Evolutionary conservation across 257 asterid species (phyloP).

Genomic region (Ocimum tenuiflorum): DNA sequence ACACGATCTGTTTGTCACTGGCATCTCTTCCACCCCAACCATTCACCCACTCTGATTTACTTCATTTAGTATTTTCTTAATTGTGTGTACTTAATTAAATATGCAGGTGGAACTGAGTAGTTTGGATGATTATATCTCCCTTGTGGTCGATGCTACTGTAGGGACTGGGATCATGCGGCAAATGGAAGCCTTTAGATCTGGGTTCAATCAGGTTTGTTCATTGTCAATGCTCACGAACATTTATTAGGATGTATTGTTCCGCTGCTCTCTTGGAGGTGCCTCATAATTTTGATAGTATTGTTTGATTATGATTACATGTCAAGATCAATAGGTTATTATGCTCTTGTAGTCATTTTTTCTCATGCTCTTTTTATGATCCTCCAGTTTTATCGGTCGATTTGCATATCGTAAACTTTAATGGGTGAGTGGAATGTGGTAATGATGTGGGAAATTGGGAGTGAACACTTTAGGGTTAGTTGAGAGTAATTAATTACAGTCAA

Average conservation of each 20-base stretch:
- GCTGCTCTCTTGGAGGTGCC: not conserved
- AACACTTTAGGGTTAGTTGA: too few relatives aligned
- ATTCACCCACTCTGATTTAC: not conserved
- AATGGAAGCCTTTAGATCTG: constrained; percentile 90
- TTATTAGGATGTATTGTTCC: not conserved
- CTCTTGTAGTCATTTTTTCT: not conserved
- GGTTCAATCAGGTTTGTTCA: constrained; percentile 76
- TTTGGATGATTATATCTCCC: constrained; percentile 76
- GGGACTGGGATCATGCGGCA: constrained; percentile 75
- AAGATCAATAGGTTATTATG: not conserved
- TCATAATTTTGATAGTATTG: not conserved
- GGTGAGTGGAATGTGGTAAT: not conserved
- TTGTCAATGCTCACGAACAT: not conserved
- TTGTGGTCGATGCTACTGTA: constrained; percentile 83
- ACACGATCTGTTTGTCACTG: not conserved
- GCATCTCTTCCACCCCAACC: constrained; percentile 3
- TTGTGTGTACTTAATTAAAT: constrained; percentile 4
- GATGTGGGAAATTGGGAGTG: not conserved
- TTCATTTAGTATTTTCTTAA: not conserved
- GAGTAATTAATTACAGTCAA: too few relatives aligned
- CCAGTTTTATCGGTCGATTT: not conserved
- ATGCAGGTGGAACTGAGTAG: constrained; percentile 66
- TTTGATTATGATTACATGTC: not conserved
- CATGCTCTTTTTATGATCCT: not conserved
- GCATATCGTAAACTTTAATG: too few relatives aligned